Evolutionary conservation across 2,329 filamentous ascomycete genomes (phyloP), one percentile per base, ranked within the genome.

Genomic region (Microsporum audouinii): DNA sequence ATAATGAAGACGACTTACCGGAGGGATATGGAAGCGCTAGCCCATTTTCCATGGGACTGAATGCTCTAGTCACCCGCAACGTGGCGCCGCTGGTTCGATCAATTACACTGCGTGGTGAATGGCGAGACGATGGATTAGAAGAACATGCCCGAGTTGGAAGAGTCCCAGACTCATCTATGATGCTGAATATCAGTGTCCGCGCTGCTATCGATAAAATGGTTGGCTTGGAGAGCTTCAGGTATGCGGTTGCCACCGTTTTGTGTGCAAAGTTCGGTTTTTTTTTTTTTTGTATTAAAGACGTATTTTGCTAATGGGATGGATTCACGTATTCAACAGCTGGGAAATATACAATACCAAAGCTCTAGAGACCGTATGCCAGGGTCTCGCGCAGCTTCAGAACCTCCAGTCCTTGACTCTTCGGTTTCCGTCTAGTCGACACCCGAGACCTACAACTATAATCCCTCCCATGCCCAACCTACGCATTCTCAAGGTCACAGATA

Each of bases 91-190:
- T 85, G 55, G 80, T 86, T 23, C 75, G 76, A 62, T 77, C 76
- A 23, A 77, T 85, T 62, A 72, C 75, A 1, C 66, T 86, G 39
- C 72, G 76, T 36, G 84, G 84, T 27, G 76, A 82, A 31, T 85
- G 81, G 81, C 77, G 77, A 60, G 83, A 84, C 66, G 72, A 77
- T 58, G 81, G 82, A 59, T 66, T 81, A 27, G 80, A 84, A 59
- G 82, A 85, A 64, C 80, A 83, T 69, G 78, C 80, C 61, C 79
- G 78, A 58, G 73, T 76, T 53, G 83, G 83, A 0, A 75, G 82
- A 41, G 80, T 86, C 59, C 82, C 83, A n/a, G 83, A 86, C 71
- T 83, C 80, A 51, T 80, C 78, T 41, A 85, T 86, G 81, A 78
- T 86, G 76, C 72, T 86, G 67, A 84, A 84, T 68, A 81, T 84